Conservation (phyloP, 306 rosid species). For the Gleditsia sinensis region DNA sequence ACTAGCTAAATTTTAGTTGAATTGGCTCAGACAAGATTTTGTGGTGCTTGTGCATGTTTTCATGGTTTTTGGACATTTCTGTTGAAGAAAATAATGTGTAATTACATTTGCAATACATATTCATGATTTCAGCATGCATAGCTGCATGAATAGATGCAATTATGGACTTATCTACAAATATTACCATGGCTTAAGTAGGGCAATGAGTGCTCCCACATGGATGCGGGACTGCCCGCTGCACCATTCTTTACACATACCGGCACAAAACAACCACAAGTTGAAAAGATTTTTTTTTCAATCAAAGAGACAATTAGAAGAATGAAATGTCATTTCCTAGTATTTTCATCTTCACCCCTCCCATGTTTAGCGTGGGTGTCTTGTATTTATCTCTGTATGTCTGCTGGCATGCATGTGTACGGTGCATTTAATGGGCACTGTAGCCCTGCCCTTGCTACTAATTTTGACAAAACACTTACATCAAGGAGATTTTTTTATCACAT, state of each 20-base stretch:
- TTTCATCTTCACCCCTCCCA: not conserved
- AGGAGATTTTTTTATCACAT: not conserved
- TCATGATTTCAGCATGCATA: not conserved
- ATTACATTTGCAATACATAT: not conserved
- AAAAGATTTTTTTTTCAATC: no score
- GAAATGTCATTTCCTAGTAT: not conserved
- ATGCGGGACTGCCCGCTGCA: not conserved
- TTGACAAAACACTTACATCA: not conserved
- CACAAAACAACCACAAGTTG: not conserved
- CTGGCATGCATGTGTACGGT: not conserved
- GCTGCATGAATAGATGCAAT: constrained; percentile 1
- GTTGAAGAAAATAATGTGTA: not conserved
- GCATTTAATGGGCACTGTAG: not conserved
- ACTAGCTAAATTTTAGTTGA: not conserved
- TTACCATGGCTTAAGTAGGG: not conserved
- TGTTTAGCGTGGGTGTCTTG: not conserved
- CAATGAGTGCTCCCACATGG: not conserved
- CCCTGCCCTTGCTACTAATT: not conserved
- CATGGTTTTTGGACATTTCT: not conserved
- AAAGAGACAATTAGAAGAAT: constrained; percentile 13
- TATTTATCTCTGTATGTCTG: not conserved
- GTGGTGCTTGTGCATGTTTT: not conserved
- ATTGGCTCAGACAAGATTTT: not conserved
- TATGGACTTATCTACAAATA: not conserved
- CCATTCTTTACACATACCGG: not conserved